Evolutionary conservation across 306 rosid species (phyloP), one percentile per base, ranked within the genome.

Genomic region (Nissolia schottii): DNA sequence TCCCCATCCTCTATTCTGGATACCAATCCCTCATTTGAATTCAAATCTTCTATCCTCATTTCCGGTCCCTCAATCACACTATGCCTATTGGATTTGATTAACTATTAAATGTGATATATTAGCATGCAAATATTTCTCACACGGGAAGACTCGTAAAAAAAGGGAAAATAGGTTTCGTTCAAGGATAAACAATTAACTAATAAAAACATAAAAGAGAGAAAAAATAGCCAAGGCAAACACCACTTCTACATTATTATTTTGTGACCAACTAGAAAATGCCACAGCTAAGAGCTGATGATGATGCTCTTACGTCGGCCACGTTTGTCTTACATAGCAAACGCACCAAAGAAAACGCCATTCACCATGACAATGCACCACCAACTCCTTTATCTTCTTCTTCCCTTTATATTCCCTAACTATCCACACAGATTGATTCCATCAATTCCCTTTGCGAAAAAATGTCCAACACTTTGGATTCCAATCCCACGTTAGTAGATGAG

Each of bases 401-500:
- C 9, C 63, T 56, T 59, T 24, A 67, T 60, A 77, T 49, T 65
- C 43, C 13, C 25, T n/a, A 38, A 50, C 28, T 43, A 56, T 51
- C 65, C 19, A 22, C 24, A 53, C 31, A 1, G 6, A 22, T 9
- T 6, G 16, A 6, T 57, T 46, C 55, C 46, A 16, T 18, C 27
- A 6, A 67, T 12, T 3, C 35, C 29, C 29, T 29, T 31, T 62
- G 38, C 3, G 22, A 31, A 22, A 59, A 56, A 23, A 83, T 83
- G 87, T 63, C 76, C 7, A 56, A 46, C 59, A 18, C 60, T 12
- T 35, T 20, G 1, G 45, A 61, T 60, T 49, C 69, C 29, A 13
- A 28, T 8, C 57, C 79, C 34, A 72, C 87, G 7, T 64, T 84
- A 49, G 86, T 88, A 0, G 95, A 91, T 5, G 87, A 93, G 3